Conservation (phyloP, 768 basidiomycete species). For the Boletus pseudo-olivaceus region DNA sequence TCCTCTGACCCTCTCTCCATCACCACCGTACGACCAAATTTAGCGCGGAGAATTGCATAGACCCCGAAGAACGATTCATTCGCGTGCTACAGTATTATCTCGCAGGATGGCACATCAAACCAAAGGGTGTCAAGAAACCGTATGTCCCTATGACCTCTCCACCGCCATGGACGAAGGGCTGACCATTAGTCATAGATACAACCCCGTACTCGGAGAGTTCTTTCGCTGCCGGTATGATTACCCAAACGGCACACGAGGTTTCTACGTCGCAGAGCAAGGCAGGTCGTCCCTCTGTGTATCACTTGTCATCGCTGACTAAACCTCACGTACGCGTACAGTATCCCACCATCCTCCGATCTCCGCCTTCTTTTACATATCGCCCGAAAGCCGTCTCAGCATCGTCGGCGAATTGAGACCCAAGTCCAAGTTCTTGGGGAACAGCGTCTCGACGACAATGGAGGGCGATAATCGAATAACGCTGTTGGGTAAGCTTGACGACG, state of each 20-base stretch:
- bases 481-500: conserved; percentile 80
- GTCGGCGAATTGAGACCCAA: conserved; percentile 94
- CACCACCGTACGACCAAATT: conserved; percentile 7
- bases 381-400: conserved; percentile 81
- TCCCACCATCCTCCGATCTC: conserved; percentile 94
- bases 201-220: conserved; percentile 96
- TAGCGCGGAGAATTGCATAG: conserved; percentile 76
- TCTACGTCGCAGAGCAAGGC: conserved; percentile 97
- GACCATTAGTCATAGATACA: conserved; percentile 58
- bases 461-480: conserved; percentile 88
- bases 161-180: neutral
- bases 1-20: neutral
- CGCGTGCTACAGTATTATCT: conserved; percentile 92
- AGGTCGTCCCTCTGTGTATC: conserved; percentile 10
- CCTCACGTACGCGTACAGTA: conserved; percentile 45
- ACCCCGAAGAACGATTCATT: conserved; percentile 89
- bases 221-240: conserved; percentile 97
- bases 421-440: conserved; percentile 94
- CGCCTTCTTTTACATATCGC: conserved; percentile 95
- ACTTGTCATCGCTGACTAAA: conserved; percentile 1
- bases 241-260: conserved; percentile 85
- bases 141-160: conserved; percentile 38
- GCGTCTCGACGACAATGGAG: conserved; percentile 94
- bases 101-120: conserved; percentile 99
- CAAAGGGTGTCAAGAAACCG: conserved; percentile 99